A percentile compares a stretch with the other conserved stretches of the same genome.
Conservation (phyloP, 2,329 filamentous ascomycete genomes). For the Dactylellina parvicollis region DNA sequence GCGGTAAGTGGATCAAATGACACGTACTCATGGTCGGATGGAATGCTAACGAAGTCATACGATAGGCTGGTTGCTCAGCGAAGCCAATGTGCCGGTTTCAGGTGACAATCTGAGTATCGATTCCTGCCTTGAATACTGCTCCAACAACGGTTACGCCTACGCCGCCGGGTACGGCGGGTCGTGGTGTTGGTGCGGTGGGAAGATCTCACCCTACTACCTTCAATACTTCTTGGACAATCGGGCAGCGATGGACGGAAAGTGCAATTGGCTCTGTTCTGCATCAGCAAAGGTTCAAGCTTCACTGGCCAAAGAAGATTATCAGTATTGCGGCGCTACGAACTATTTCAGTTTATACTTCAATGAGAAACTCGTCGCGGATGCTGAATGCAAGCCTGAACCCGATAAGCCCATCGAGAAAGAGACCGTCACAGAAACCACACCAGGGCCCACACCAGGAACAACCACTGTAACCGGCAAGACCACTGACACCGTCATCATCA, state of each 20-base stretch:
- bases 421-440: neutral
- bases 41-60: neutral
- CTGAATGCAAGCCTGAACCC: neutral
- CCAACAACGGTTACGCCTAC: neutral
- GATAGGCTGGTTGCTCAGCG: neutral
- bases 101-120: conserved; percentile 16
- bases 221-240: too few relatives aligned
- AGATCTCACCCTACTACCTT: neutral
- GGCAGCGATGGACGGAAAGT: neutral
- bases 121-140: conserved; percentile 2
- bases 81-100: neutral
- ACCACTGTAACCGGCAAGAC: neutral
- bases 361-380: neutral
- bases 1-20: neutral
- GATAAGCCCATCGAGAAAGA: neutral
- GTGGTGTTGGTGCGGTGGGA: conserved; percentile 7
- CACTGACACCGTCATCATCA: neutral
- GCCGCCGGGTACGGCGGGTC: neutral
- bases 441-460: neutral
- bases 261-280: neutral
- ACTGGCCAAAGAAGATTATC: conserved; percentile 2
- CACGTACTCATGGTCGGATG: too few relatives aligned
- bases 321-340: conserved; percentile 8
- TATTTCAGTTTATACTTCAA: conserved; percentile 10
- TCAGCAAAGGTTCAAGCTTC: conserved; percentile 1